These are phyloP conservation scores for Colletotrichum truncatum DNA, from an alignment of 2,329 filamentous ascomycete species.

Conservation along the genomic window DNA sequence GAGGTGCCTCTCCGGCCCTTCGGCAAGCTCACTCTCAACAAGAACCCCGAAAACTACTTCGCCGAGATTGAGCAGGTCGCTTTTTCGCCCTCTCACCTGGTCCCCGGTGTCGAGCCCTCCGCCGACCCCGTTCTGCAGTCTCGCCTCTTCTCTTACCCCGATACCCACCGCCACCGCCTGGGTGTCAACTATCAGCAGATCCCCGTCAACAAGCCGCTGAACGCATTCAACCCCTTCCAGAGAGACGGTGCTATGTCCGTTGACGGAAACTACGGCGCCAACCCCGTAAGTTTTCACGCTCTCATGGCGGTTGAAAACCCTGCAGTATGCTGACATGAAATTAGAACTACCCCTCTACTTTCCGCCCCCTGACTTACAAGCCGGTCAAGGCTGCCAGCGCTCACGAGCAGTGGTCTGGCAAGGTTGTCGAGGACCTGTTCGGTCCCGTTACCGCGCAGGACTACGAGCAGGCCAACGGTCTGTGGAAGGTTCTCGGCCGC, in stretches of 20 bases:
- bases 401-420: constrained; percentile 59
- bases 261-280: constrained; percentile 70
- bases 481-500: constrained; percentile 59
- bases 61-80: constrained; percentile 74
- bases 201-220: constrained; percentile 66
- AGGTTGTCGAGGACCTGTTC: constrained; percentile 53
- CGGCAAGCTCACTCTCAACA: constrained; percentile 71
- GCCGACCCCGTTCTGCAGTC: constrained; percentile 71
- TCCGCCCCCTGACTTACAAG: constrained; percentile 54
- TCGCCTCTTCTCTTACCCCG: constrained; percentile 68
- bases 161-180: constrained; percentile 70
- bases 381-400: constrained; percentile 48
- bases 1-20: constrained; percentile 69
- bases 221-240: constrained; percentile 73
- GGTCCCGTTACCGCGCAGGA: constrained; percentile 57
- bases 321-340: not conserved
- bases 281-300: constrained; percentile 45
- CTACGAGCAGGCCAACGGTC: constrained; percentile 56
- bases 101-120: constrained; percentile 69
- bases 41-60: constrained; percentile 74
- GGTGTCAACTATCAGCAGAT: constrained; percentile 73
- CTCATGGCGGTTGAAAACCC: too few relatives aligned
- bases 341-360: constrained; percentile 59
- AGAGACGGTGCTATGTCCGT: constrained; percentile 77
- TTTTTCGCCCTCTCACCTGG: constrained; percentile 71